phyloP scores from a whole-genome alignment of 139 green algal species.

The Astrephomene gubernaculifera region DNA sequence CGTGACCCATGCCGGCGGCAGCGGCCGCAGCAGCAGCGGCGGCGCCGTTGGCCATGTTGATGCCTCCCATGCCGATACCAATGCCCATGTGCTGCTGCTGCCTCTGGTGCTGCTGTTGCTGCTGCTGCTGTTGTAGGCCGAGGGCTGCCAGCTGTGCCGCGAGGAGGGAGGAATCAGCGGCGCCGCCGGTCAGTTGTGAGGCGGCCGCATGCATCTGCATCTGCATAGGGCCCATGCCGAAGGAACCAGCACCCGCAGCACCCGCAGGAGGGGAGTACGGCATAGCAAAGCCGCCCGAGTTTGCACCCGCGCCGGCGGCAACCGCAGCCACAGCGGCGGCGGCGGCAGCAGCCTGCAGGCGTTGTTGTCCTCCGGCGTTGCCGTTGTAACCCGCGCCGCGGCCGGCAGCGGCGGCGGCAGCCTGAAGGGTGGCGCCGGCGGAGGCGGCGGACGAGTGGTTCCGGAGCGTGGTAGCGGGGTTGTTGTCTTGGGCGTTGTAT shows the following conservation, averaged over 20 bases:
- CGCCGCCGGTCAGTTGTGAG: not conserved
- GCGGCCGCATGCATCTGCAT: conserved; percentile 30
- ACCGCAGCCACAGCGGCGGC: not conserved
- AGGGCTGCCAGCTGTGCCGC: conserved; percentile 36
- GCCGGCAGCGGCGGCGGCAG: not conserved
- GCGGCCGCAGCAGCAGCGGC: not conserved
- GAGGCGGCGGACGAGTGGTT: not conserved
- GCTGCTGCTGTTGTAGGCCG: conserved; percentile 13
- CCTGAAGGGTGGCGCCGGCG: not conserved
- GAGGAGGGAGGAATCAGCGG: conserved; percentile 1
- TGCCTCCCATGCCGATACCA: not conserved
- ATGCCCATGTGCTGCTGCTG: conserved; percentile 11
- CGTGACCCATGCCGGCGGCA: conserved; percentile 29
- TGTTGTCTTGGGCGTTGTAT: not conserved
- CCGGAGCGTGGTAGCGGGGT: not conserved
- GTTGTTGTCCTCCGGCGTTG: not conserved
- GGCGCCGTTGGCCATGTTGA: conserved; percentile 11
- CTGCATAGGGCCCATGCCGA: not conserved
- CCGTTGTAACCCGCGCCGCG: not conserved
- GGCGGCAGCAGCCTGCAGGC: conserved; percentile 10
- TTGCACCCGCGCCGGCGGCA: not conserved
- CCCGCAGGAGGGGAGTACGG: not conserved
- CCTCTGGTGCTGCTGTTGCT: not conserved
- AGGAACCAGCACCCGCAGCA: not conserved
- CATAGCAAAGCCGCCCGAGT: not conserved